Base-by-base conservation (phyloP, 306 rosid genomes). In the Citrullus amarus region DNA sequence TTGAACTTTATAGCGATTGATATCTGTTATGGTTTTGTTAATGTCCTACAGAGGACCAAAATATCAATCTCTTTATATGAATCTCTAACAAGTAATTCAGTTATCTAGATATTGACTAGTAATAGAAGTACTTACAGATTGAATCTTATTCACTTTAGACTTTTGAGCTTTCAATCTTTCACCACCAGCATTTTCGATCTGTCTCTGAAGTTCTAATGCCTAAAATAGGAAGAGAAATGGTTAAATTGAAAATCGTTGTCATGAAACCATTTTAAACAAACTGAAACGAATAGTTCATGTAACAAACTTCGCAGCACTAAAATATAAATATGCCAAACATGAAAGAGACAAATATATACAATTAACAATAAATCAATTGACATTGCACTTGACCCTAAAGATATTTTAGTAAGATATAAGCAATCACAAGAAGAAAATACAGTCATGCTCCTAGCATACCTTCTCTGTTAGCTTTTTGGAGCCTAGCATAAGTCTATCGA, bases 111-210 rank as follows among this genome's bases (percentile, higher is more conserved):
- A 81, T 74, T 70, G 78, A 56, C 53, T 38, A 55, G 48, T 51
- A 73, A 55, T 28, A 68, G 6, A 62, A 66, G 48, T 85, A 85
- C 98, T 88, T 87, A 95, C 98, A 83, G 97, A 85, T 82, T 95
- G 98, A 77, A 95, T 92, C 76, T 81, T 86, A 81, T 87, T 84
- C 86, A 92, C 98, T 84, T 89, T 92, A 59, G 85, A 82, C 90
- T 89, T 92, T 81, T 92, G 98, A 46, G 87, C 57, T 86, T 91
- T 92, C 81, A 95, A 79, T 66, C 86, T 92, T 82, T 91, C 93
- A 34, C 97, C 98, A 25, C 97, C 98, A 74, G 96, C 92, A 84
- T 92, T 92, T 88, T 95, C 98, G 76, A 92, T 89, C 76, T 82
- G 86, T 76, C 78, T 88, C 86, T 95, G 98, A 81, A 95, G 92